phyloP scores from a whole-genome alignment of 495 filamentous ascomycete species.

The Rhizodiscina lignyota region DNA sequence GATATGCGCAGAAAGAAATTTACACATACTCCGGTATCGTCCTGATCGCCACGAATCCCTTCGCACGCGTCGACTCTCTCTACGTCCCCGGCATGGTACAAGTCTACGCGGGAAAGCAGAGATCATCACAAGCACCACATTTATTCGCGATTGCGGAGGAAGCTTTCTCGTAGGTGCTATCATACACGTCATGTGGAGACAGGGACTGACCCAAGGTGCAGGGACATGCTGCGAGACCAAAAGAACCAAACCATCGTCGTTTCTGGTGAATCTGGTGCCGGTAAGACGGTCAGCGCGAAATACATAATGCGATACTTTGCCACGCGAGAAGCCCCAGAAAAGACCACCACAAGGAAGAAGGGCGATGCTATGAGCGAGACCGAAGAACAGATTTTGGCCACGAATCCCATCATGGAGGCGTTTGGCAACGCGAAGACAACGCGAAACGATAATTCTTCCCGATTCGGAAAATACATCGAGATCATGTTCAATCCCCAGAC shows the following conservation, averaged over 20 bases:
- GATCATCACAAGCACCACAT: conserved; percentile 91
- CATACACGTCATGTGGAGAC: neutral
- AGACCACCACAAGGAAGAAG: conserved; percentile 63
- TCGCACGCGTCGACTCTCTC: conserved; percentile 91
- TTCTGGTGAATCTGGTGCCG: conserved; percentile 94
- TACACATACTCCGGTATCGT: conserved; percentile 99
- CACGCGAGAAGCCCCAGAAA: conserved; percentile 85
- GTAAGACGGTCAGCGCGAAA: conserved; percentile 98
- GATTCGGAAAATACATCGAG: conserved; percentile 99
- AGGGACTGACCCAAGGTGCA: conserved; percentile 16
- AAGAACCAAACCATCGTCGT: conserved; percentile 98
- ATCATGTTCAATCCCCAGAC: conserved; percentile 96
- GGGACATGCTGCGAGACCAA: conserved; percentile 90
- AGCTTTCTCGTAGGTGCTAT: conserved; percentile 68
- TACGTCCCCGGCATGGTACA: conserved; percentile 99
- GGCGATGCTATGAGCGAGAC: conserved; percentile 91
- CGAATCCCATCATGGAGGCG: conserved; percentile 98
- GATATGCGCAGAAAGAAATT: conserved; percentile 97
- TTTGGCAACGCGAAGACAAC: conserved; percentile 99
- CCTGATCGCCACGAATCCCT: conserved; percentile 95
- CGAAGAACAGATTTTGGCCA: conserved; percentile 93
- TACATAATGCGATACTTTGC: conserved; percentile 99
- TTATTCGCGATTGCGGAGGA: conserved; percentile 98
- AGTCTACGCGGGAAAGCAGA: conserved; percentile 94
- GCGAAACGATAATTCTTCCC: conserved; percentile 95